These are phyloP conservation scores for Lineolata rhizophorae DNA, from an alignment of 495 filamentous ascomycete species.

Conservation along the genomic window DNA sequence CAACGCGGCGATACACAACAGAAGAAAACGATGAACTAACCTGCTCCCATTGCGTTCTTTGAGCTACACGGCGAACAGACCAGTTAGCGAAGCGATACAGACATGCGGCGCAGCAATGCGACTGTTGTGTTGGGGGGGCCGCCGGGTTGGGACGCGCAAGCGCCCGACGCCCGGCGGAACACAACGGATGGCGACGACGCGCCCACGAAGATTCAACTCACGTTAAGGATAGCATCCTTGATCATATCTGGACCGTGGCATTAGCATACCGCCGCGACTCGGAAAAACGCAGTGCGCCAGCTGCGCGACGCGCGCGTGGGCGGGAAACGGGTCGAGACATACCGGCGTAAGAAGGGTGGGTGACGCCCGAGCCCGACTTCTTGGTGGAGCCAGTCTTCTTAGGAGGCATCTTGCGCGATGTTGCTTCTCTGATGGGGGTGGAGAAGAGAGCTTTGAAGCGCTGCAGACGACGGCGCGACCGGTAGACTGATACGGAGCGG, in stretches of 20 bases:
- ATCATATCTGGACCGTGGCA: constrained; percentile 33
- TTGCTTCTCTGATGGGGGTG: too few species aligned
- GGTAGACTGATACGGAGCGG: too few species aligned
- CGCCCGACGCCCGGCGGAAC: not conserved
- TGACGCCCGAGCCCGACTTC: constrained; percentile 27
- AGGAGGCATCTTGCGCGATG: too few species aligned
- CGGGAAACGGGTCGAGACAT: constrained; percentile 4
- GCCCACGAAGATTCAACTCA: constrained; percentile 24
- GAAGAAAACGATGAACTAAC: constrained; percentile 20
- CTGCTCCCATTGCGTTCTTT: constrained; percentile 45
- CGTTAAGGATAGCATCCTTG: constrained; percentile 42
- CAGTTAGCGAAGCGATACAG: constrained; percentile 23
- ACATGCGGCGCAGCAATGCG: constrained; percentile 1
- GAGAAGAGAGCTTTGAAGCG: too few species aligned
- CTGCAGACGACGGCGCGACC: too few species aligned
- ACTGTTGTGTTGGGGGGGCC: constrained; percentile 3
- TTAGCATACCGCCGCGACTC: constrained; percentile 21
- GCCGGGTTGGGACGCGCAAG: constrained; percentile 7
- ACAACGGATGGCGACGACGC: too few species aligned
- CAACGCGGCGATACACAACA: constrained; percentile 5
- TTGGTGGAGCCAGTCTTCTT: too few species aligned
- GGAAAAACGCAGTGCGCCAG: constrained; percentile 6
- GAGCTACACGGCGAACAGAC: constrained; percentile 25
- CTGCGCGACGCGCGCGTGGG: constrained; percentile 7
- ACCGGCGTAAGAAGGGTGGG: constrained; percentile 35